Conservation (phyloP, 768 basidiomycete species). For the Tricholomella constricta region DNA sequence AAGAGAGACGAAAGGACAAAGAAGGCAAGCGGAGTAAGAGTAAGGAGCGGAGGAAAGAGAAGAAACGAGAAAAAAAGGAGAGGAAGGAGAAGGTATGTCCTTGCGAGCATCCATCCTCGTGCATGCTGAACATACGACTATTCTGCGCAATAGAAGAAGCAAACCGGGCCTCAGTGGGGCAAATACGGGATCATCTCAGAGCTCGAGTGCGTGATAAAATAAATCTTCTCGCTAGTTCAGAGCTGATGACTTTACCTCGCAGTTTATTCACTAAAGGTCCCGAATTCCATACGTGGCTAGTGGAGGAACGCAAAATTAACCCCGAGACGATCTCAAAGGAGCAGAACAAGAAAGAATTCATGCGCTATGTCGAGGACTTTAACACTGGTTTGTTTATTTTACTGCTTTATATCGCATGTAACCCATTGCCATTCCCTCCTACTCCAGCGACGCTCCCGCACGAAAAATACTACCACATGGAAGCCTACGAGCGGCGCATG, state of each 20-base stretch:
- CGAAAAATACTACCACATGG: slow-evolving; percentile 95
- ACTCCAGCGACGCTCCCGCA: slow-evolving; percentile 87
- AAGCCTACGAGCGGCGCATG: slow-evolving; percentile 84
- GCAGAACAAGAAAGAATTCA: slow-evolving; percentile 83
- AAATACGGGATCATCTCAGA: slow-evolving; percentile 88
- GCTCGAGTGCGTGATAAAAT: slow-evolving; percentile 68
- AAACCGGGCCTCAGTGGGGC: slow-evolving; percentile 76
- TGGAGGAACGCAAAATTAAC: slow-evolving; percentile 90
- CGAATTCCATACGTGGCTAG: slow-evolving; percentile 91
- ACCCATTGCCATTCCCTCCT: neutral
- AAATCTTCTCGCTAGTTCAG: neutral
- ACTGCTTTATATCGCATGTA: neutral
- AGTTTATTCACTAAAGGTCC: slow-evolving; percentile 82
- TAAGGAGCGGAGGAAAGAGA: slow-evolving; percentile 34
- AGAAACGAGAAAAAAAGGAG: slow-evolving; percentile 57
- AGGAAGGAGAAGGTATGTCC: slow-evolving; percentile 49
- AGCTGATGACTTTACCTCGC: neutral
- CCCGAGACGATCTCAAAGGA: slow-evolving; percentile 88
- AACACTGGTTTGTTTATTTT: slow-evolving; percentile 63
- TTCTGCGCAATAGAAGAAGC: slow-evolving; percentile 49
- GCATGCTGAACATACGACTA: neutral
- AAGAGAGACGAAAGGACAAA: slow-evolving; percentile 45
- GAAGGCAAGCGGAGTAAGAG: slow-evolving; percentile 50
- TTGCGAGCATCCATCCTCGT: neutral
- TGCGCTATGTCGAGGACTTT: slow-evolving; percentile 79